Evolutionary conservation across 257 asterid genomes (phyloP), one percentile per base, ranked within the genome.

Genomic region (Scutellaria minor): DNA sequence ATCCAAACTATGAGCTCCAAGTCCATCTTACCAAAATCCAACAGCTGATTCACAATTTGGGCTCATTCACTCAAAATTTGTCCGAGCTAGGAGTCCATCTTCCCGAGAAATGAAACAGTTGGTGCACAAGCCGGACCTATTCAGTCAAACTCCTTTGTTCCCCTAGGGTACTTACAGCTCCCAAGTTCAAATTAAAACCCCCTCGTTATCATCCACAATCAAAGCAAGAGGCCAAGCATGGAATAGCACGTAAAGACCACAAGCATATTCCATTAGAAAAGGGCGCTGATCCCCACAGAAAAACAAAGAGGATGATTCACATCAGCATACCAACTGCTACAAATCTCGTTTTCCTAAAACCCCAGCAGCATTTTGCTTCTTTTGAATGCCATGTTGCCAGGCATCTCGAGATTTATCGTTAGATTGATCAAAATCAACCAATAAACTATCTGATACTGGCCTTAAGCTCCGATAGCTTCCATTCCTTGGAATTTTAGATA

Each of bases 321-420:
- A 52, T 54, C 50, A 60, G 50, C 51, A 69, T 9, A 48, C 70
- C 75, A 73, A 65, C 58, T 47, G 45, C 80, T 88, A 87, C 75
- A 78, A 35, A 64, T 88, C 96, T 66, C 90, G 85, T 81, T 68
- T 80, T 68, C 81, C 84, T 55, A 72, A 57, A 68, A 72, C 56
- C 64, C 81, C 81, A 20, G 77, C 67, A 48, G 31, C 62, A 63
- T 73, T 76, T 57, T 76, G 81, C 70, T 64, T 80, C 69, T 63
- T 80, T 12, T 61, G 81, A 69, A 68, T 64, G 37, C 84, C 91
- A 62, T 83, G 79, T 72, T 85, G 95, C 95, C 96, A 90, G 60
- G 85, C 75, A 85, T 83, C 96, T 73, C 94, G 83, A 67, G 91
- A 82, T 81, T 84, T 86, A 75, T 91, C 97, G 66, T 78, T 81